Evolutionary conservation across 305 asterid genomes (phyloP).

Genomic region (Solanum hybrid): DNA sequence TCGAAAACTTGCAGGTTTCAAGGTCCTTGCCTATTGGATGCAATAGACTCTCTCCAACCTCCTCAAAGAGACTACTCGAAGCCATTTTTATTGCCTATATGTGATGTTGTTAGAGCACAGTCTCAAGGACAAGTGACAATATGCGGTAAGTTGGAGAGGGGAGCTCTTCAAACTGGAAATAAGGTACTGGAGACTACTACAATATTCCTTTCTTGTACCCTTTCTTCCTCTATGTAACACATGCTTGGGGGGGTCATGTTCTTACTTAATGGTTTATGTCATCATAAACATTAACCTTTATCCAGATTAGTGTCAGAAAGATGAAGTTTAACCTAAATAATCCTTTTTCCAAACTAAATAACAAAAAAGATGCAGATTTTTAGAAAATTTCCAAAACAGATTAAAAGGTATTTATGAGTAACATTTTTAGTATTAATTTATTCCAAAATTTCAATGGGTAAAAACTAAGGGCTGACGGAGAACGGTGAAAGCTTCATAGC

Average conservation of each 20-base stretch:
- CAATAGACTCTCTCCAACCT: constrained; percentile 82
- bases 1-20: constrained; percentile 47
- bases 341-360: not conserved
- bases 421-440: not conserved
- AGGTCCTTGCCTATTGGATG: constrained; percentile 78
- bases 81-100: constrained; percentile 72
- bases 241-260: not conserved
- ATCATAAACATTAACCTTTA: not conserved
- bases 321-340: not conserved
- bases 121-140: constrained; percentile 72
- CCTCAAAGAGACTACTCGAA: constrained; percentile 73
- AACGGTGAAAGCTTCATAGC: not conserved
- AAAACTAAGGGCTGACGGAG: not conserved
- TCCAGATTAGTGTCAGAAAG: not conserved
- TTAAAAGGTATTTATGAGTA: not conserved
- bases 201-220: not conserved
- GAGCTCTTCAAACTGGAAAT: constrained; percentile 69
- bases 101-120: constrained; percentile 76
- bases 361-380: not conserved
- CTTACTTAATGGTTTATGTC: not conserved
- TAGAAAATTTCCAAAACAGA: not conserved
- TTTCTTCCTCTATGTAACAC: not conserved
- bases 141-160: constrained; percentile 84
- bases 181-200: constrained; percentile 44
- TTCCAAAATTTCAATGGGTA: not conserved